Evolutionary conservation across 2,329 filamentous ascomycete genomes (phyloP), one percentile per base, ranked within the genome.

Genomic region (Sporothrix euskadiensis): DNA sequence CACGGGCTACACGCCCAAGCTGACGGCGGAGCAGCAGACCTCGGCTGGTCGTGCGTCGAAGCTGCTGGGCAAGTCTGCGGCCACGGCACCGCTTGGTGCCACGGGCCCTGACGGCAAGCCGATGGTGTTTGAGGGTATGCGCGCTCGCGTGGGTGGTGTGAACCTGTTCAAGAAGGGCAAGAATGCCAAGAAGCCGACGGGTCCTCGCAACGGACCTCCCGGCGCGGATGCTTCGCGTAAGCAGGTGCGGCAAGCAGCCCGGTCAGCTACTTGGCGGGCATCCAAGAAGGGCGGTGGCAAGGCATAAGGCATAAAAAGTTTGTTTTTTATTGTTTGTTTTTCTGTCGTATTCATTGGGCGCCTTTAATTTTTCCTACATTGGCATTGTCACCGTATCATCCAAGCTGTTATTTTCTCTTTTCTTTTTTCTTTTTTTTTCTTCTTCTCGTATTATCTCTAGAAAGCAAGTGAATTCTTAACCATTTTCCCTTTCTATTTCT

Each of bases 111-210:
- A 47, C 26, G 35, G 47, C 59, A 44, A 94, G 81, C 84, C 86
- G 19, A 88, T 94, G 75, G 88, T 94, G n/a, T 94, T 95, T 78
- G 93, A 97, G 81, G 93, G 93, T 0, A 90, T 91, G 76, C 87
- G 93, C 71, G 93, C 93, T 10, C 92, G 88, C 72, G 83, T 86
- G 44, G 91, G 86, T 73, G 91, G 91, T 74, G 90, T 88, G 4
- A 90, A 85, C 78, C 88, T 88, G n/a, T 74, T 74, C 57, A 74
- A 74, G 41, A 76, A 76, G 73, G 54, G 65, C 65, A 74, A 72
- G 63, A 5, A 49, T 14, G 49, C 86, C 80, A 81, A 91, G 76
- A 88, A 83, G 78, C 1, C 44, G 14, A 5, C 14, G 4, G 39
- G n/a, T 19, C 8, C 4, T 30, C 32, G 16, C 26, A 61, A 39